Evolutionary conservation across 2,329 filamentous ascomycete species (phyloP).

Genomic region (Cylindrodendrum hubeiense): DNA sequence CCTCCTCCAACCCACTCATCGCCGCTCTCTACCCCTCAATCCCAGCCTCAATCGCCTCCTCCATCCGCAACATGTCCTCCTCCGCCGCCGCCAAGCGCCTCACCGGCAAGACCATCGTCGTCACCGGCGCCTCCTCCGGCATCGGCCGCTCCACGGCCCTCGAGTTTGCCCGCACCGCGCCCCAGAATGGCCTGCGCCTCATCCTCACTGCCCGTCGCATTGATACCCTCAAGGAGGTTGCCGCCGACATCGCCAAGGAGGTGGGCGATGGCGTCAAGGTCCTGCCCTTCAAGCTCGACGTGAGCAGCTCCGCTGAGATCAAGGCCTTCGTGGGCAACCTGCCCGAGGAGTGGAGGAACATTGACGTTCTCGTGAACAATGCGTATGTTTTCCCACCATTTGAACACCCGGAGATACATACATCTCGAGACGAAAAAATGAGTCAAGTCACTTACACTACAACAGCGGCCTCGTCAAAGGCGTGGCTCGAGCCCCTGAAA

Average conservation of each 20-base stretch:
- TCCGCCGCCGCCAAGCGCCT: constrained; percentile 83
- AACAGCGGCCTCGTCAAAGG: constrained; percentile 87
- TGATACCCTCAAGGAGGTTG: constrained; percentile 82
- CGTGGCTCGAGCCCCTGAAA: constrained; percentile 86
- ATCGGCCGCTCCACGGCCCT: constrained; percentile 88
- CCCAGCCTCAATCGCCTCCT: constrained; percentile 3
- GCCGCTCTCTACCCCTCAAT: background rate
- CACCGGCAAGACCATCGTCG: constrained; percentile 89
- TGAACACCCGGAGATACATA: background rate
- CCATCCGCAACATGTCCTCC: constrained; percentile 58
- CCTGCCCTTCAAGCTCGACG: constrained; percentile 85
- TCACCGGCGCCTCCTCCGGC: constrained; percentile 93
- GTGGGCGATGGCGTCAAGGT: constrained; percentile 86
- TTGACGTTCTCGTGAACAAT: constrained; percentile 95
- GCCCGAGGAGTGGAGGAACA: constrained; percentile 84
- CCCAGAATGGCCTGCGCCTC: constrained; percentile 81
- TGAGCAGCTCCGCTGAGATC: constrained; percentile 83
- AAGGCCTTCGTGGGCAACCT: constrained; percentile 77
- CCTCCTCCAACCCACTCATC: constrained; percentile 8
- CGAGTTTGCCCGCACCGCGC: constrained; percentile 91
- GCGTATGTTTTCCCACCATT: constrained; percentile 71
- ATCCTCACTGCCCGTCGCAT: constrained; percentile 90
- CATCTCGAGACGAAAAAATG: background rate
- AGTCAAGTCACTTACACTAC: background rate
- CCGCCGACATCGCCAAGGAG: constrained; percentile 80